Evolutionary conservation across 768 basidiomycete genomes (phyloP).

Genomic region (Pisolithus orientalis): DNA sequence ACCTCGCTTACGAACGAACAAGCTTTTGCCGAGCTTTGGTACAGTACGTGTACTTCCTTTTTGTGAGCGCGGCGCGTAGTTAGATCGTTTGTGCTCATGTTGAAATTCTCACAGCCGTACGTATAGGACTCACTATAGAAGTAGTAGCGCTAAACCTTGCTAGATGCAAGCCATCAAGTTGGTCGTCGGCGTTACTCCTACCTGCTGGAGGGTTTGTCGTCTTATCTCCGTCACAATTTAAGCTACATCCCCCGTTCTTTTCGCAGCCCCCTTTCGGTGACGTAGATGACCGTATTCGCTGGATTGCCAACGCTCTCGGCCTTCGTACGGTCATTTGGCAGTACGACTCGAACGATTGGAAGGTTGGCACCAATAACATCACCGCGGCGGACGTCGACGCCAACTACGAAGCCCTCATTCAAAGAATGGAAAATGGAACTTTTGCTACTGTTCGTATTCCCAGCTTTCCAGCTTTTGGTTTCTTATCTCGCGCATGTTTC

Average conservation of each 20-base stretch:
- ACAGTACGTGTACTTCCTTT: conserved; percentile 36
- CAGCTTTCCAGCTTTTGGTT: neutral
- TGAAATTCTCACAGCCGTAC: conserved; percentile 17
- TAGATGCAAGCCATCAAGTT: conserved; percentile 50
- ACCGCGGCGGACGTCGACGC: conserved; percentile 42
- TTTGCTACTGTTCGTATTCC: conserved; percentile 31
- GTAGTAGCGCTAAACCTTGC: neutral
- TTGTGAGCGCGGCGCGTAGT: neutral
- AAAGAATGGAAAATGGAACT: conserved; percentile 37
- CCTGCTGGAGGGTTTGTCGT: conserved; percentile 49
- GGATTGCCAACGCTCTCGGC: conserved; percentile 60
- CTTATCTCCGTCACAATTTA: neutral
- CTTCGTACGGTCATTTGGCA: conserved; percentile 71
- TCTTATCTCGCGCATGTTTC: neutral
- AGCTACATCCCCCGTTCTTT: no score
- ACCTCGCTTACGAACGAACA: conserved; percentile 55
- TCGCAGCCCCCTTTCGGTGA: conserved; percentile 60
- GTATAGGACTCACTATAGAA: neutral
- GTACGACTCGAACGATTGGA: conserved; percentile 71
- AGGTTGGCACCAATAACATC: conserved; percentile 42
- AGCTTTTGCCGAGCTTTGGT: conserved; percentile 76
- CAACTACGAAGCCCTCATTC: conserved; percentile 51
- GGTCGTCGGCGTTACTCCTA: conserved; percentile 49
- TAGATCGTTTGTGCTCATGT: neutral
- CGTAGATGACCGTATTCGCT: conserved; percentile 70